Evolutionary conservation across 1,139 yeast species (phyloP).

Genomic region (Suhomyces anneliseae): DNA sequence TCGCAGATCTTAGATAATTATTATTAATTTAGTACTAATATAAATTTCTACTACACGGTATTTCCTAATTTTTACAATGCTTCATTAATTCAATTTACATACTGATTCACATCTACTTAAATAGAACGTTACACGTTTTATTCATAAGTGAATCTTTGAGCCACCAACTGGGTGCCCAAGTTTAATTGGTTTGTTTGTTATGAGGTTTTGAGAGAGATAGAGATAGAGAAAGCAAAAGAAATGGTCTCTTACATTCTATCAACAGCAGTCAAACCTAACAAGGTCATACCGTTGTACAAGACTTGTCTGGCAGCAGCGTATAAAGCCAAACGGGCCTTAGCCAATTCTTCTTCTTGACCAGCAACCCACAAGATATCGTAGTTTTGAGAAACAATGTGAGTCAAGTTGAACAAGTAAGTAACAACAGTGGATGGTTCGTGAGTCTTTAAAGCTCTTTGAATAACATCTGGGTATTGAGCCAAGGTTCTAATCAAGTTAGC

Average conservation of each 20-base stretch:
- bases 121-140: no score
- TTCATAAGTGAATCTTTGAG: no score
- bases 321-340: slow-evolving; percentile 89
- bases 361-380: slow-evolving; percentile 97
- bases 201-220: no score
- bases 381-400: slow-evolving; percentile 93
- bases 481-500: slow-evolving; percentile 70
- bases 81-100: no score
- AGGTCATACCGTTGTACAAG: slow-evolving; percentile 83
- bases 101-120: no score
- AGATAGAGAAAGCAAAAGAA: no score
- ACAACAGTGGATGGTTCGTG: slow-evolving; percentile 94
- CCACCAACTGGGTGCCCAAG: no score
- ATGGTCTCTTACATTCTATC: slow-evolving; percentile 76
- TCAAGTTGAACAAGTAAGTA: slow-evolving; percentile 86
- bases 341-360: slow-evolving; percentile 87
- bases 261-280: slow-evolving; percentile 94
- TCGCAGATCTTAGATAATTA: no score
- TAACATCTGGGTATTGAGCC: slow-evolving; percentile 89
- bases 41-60: no score
- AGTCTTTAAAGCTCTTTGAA: slow-evolving; percentile 80
- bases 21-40: no score
- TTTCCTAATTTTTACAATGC: no score
- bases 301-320: slow-evolving; percentile 91
- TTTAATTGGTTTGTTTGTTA: not conserved